These are phyloP conservation scores for Ceriops zippeliana DNA, from an alignment of 345 rosid genomes.

Conservation along the genomic window DNA sequence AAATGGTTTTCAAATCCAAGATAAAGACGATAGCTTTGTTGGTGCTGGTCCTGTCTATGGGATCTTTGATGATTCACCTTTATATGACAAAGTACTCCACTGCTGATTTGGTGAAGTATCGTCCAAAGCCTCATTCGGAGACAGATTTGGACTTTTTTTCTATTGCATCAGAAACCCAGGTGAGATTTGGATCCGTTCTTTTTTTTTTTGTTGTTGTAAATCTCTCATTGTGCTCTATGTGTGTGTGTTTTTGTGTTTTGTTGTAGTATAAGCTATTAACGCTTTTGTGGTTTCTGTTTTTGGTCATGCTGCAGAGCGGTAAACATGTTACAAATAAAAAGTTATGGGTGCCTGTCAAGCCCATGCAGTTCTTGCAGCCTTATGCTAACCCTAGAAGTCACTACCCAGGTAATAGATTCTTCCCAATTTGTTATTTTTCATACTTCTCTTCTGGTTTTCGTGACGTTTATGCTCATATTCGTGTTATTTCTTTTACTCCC, in stretches of 20 bases:
- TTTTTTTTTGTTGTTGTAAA: background rate
- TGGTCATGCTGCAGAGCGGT: constrained; percentile 38
- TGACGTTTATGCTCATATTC: background rate
- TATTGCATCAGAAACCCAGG: constrained; percentile 42
- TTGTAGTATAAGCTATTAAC: background rate
- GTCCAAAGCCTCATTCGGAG: constrained; percentile 42
- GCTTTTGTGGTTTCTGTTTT: constrained; percentile 9
- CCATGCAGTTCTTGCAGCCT: constrained; percentile 72
- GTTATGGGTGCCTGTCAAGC: constrained; percentile 77
- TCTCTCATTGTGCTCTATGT: background rate
- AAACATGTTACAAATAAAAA: constrained; percentile 40
- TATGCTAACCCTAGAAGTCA: constrained; percentile 82
- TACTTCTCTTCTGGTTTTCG: background rate
- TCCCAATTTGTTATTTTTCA: constrained; percentile 1
- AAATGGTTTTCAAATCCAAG: constrained; percentile 78
- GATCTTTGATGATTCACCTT: constrained; percentile 76
- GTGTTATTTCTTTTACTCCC: background rate
- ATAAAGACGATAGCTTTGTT: constrained; percentile 84
- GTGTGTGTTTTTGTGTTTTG: background rate
- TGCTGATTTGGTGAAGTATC: constrained; percentile 46
- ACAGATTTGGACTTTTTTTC: constrained; percentile 31
- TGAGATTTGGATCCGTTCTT: constrained; percentile 17
- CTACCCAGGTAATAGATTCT: constrained; percentile 60
- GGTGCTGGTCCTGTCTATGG: constrained; percentile 65
- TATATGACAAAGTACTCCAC: constrained; percentile 73